Evolutionary conservation across 352 stramenopile genomes (phyloP).

Genomic region (Pythium chondricola): DNA sequence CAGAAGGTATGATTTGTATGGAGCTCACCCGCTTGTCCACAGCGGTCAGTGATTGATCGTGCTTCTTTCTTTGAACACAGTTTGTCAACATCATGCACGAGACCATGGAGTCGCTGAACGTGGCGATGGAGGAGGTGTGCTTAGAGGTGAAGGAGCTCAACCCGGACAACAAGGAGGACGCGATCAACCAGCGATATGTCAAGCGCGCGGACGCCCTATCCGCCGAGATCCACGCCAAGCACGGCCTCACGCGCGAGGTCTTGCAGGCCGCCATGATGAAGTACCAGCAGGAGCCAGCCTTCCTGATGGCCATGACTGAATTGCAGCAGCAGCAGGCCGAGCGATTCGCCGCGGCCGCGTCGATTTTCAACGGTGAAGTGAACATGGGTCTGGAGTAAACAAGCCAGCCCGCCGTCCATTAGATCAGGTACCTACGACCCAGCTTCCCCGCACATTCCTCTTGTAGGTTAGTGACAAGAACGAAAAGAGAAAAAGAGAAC

Average conservation of each 20-base stretch:
- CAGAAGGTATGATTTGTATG: conserved; percentile 39
- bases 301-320: conserved; percentile 85
- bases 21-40: no score
- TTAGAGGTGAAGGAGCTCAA: conserved; percentile 85
- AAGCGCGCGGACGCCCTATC: conserved; percentile 81
- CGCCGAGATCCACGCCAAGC: conserved; percentile 83
- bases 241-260: conserved; percentile 81
- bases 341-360: conserved; percentile 69
- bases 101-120: conserved; percentile 87
- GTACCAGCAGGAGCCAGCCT: conserved; percentile 85
- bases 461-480: neutral
- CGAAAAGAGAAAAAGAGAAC: neutral
- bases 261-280: conserved; percentile 89
- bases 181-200: conserved; percentile 88
- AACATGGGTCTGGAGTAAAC: conserved; percentile 85
- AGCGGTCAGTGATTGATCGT: no score
- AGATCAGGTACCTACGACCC: conserved; percentile 7
- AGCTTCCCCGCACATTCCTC: neutral
- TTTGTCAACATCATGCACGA: conserved; percentile 89
- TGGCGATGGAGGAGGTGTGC: conserved; percentile 86
- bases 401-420: neutral
- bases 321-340: conserved; percentile 83
- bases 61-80: no score
- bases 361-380: conserved; percentile 86
- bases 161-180: conserved; percentile 86